phyloP scores from a whole-genome alignment of 2,329 filamentous ascomycete genomes.

The Teratosphaeria viscida region DNA sequence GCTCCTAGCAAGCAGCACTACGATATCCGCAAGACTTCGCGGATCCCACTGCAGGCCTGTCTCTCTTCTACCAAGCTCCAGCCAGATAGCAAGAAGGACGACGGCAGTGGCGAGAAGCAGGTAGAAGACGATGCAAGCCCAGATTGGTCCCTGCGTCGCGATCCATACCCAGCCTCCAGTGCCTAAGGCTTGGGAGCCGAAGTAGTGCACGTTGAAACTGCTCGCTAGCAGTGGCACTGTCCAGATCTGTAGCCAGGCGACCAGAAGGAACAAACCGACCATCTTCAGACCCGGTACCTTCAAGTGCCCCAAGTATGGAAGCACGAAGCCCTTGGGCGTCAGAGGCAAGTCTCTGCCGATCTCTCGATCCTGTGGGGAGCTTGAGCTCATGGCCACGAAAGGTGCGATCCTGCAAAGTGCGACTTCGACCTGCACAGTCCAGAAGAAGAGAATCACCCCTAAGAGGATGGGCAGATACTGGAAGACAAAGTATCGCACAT shows the following conservation, averaged over 20 bases:
- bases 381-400: conserved; percentile 64
- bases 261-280: conserved; percentile 53
- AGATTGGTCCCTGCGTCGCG: conserved; percentile 64
- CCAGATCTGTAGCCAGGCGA: conserved; percentile 69
- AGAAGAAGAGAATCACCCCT: conserved; percentile 61
- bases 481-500: conserved; percentile 72
- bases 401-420: conserved; percentile 69
- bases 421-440: conserved; percentile 62
- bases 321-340: conserved; percentile 53
- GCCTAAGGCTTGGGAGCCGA: conserved; percentile 41
- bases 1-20: conserved; percentile 67
- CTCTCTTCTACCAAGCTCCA: conserved; percentile 39
- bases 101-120: conserved; percentile 51
- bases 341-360: conserved; percentile 56
- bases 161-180: conserved; percentile 66
- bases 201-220: conserved; percentile 58
- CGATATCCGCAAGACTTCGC: conserved; percentile 67
- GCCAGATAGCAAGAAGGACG: conserved; percentile 51
- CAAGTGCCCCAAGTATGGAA: conserved; percentile 59
- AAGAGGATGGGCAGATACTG: conserved; percentile 73
- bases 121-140: conserved; percentile 68
- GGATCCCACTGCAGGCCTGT: conserved; percentile 83
- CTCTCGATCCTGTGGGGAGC: conserved; percentile 45
- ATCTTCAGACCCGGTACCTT: conserved; percentile 52
- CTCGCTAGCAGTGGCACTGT: conserved; percentile 72